Base-by-base conservation (phyloP, 2,329 filamentous ascomycete genomes). In the Colletotrichum trifolii region DNA sequence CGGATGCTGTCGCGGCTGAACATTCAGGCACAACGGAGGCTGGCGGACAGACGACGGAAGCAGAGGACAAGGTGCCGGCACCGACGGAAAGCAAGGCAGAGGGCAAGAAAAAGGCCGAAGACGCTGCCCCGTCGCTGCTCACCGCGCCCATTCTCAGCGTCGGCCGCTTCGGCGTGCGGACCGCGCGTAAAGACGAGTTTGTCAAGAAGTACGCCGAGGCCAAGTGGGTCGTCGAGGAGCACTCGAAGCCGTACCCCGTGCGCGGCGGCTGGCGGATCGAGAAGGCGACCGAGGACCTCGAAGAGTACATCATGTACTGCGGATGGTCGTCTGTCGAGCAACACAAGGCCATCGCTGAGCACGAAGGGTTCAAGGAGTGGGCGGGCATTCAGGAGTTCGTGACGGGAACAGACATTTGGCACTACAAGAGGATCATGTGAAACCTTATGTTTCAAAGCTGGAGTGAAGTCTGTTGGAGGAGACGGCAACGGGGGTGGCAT, bases 201-300 rank as follows among this genome's bases (percentile, higher is more conserved):
- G 69, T 73, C 49, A 63, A 70, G 15, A 74, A 70, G 33, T 82
- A 79, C 71, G 69, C 70, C 6, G 66, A 68, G 36, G 67, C 76
- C 39, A 77, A 78, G 67, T 68, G 69, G 10, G 42, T 75, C 52
- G 64, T 81, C 49, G 67, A 73, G 56, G 64, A 67, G 4, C 71
- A 72, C 55, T 73, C 72, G 6, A 70, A 72, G 13, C 75, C 74
- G 13, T 70, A 73, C 42, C 70, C 69, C 35, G 69, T 80, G 17
- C 79, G 76, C 68, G 76, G 71, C 13, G 80, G 78, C 2, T 83
- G 81, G 78, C 77, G 75, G 55, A 74, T 80, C 35, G 81, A 84
- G 54, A 78, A 74, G 62, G 69, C 73, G 4, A 71, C 69, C 3
- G 74, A 73, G 0, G 64, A 66, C 3, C 73, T 76, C 53, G 78